Base-by-base conservation (phyloP, 495 filamentous ascomycete genomes). In the Penicillium bialowiezense region DNA sequence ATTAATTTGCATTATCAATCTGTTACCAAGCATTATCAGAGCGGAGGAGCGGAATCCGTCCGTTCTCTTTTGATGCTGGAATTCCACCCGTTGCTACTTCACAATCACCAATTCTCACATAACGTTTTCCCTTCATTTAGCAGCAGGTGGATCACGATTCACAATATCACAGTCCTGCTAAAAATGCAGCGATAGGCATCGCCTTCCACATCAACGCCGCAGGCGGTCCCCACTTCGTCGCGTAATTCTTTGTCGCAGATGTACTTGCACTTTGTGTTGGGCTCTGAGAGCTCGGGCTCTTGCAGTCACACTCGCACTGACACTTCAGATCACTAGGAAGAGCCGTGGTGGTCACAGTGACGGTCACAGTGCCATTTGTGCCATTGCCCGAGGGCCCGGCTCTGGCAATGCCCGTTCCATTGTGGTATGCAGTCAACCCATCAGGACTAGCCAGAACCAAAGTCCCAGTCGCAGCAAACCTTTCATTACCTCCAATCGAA, bases 281-380 rank as follows among this genome's bases (percentile, higher is more conserved):
- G 32, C 18, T 5, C 20, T 14, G 7, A 5, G 8, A 26, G 12
- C 7, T 8, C 29, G 29, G 5, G 4, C 13, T 14, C 14, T 5
- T 17, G 31, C 31, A 45, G 21, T 45, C 29, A 33, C 43, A 45
- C 24, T 21, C 31, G 35, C 43, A 45, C 15, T 31, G 43, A 6
- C 43, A 45, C 10, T 8, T 10, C 7, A 32, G 3, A 10, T 32
- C 12, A 10, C 5, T 32, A 10, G 29, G 7, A 8, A 32, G 29
- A 3, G 21, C 6, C 19, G 23, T 26, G 23, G 23, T 26, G 8
- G 36, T 23, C 36, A 39, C 18, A 13, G 36, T 39, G 8, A 39
- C 36, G 1, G 36, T 39, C 18, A 21, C 18, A 1, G 36, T 39
- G 19, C 36, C 18, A 21, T 20, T 39, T 7, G 36, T 23, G 18